Conservation (phyloP, 257 asterid species). For the Nicotiana attenuata region DNA sequence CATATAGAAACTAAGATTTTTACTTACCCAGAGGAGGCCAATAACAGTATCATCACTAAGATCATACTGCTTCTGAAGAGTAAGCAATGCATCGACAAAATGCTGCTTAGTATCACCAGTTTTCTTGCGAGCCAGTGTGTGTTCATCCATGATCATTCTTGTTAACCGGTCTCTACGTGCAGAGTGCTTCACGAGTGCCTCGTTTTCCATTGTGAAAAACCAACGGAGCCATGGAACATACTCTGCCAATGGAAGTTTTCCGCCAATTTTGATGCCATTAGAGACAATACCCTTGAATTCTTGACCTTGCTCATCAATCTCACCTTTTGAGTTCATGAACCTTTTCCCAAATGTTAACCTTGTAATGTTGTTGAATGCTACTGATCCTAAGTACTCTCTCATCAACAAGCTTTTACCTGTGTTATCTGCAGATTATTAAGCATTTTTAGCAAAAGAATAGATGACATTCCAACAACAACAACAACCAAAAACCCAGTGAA, state of each 20-base stretch:
- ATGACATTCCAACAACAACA: too few species aligned
- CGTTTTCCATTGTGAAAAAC: slow-evolving; percentile 49
- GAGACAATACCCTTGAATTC: slow-evolving; percentile 66
- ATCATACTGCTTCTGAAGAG: slow-evolving; percentile 70
- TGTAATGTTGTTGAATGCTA: slow-evolving; percentile 84
- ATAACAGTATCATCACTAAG: slow-evolving; percentile 64
- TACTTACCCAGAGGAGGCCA: slow-evolving; percentile 82
- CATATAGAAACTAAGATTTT: neutral
- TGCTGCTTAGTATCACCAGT: slow-evolving; percentile 76
- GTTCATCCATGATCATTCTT: slow-evolving; percentile 74
- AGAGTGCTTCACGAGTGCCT: slow-evolving; percentile 43
- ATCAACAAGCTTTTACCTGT: slow-evolving; percentile 49
- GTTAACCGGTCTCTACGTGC: slow-evolving; percentile 49
- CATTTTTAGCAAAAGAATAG: neutral
- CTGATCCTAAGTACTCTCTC: slow-evolving; percentile 63
- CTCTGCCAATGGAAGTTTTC: slow-evolving; percentile 54
- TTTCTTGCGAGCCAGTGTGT: slow-evolving; percentile 51
- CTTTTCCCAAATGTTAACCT: slow-evolving; percentile 76
- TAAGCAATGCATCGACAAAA: slow-evolving; percentile 74
- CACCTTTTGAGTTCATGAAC: slow-evolving; percentile 56
- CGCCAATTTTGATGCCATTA: slow-evolving; percentile 48
- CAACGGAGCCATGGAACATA: slow-evolving; percentile 57
- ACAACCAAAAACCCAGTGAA: too few species aligned
- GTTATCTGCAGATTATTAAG: slow-evolving; percentile 30
- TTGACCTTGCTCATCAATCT: slow-evolving; percentile 57